These are phyloP conservation scores for Ascochyta fabae DNA, from an alignment of 2,329 filamentous ascomycete genomes.

Conservation along the genomic window DNA sequence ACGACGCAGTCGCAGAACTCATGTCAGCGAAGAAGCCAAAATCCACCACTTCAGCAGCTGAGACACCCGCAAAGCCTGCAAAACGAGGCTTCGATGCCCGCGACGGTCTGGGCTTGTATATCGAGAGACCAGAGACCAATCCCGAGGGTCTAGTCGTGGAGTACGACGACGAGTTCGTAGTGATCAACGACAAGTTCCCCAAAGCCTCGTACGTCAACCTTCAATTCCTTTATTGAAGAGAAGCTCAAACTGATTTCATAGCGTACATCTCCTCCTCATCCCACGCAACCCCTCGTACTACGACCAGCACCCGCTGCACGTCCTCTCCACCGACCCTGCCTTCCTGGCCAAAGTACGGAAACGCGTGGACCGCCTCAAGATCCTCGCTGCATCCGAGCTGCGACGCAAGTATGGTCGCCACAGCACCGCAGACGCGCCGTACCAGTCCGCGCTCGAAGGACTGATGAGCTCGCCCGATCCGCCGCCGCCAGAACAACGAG, in stretches of 20 bases:
- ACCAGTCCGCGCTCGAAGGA: conserved; percentile 61
- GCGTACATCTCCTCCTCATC: conserved; percentile 85
- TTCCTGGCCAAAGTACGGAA: conserved; percentile 70
- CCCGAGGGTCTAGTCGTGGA: conserved; percentile 67
- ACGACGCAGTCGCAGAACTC: conserved; percentile 54
- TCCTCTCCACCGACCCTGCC: conserved; percentile 67
- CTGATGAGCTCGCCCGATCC: conserved; percentile 56
- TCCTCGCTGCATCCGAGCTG: conserved; percentile 75
- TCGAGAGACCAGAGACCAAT: conserved; percentile 66
- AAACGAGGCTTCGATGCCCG: conserved; percentile 50
- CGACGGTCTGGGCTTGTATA: conserved; percentile 71
- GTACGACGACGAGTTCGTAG: conserved; percentile 71
- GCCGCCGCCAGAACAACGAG: conserved; percentile 52
- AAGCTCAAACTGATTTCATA: conserved; percentile 46
- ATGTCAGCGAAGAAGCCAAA: conserved; percentile 53
- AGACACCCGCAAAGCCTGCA: conserved; percentile 14
- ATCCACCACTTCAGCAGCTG: conserved; percentile 16
- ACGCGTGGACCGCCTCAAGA: conserved; percentile 67
- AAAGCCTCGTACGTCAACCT: conserved; percentile 61
- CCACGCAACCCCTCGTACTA: conserved; percentile 70
- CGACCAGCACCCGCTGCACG: conserved; percentile 75
- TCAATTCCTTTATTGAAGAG: background rate
- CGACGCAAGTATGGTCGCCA: conserved; percentile 68
- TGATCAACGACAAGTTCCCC: conserved; percentile 83
- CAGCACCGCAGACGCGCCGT: conserved; percentile 68